Evolutionary conservation across 345 rosid genomes (phyloP), one percentile per base, ranked within the genome.

Genomic region (Cochlearia excelsa): DNA sequence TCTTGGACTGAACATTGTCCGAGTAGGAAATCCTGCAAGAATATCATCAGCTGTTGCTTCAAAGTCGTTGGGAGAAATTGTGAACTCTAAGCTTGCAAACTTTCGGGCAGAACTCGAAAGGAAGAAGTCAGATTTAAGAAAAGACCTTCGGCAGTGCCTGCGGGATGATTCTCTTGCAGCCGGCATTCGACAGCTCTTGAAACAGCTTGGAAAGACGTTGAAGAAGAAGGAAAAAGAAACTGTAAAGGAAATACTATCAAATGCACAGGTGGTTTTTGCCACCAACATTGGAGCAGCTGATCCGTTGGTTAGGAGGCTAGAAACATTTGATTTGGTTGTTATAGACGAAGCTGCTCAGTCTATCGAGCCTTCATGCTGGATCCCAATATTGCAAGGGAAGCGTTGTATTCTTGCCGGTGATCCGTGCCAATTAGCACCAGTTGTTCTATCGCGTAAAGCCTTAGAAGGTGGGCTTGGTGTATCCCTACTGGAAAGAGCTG

Each of bases 301-400:
- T 76, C 95, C 95, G 42, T 75, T 86, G 75, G 67, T 92, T 33
- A 74, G 95, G 53, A 84, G 77, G 79, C 72, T 86, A 66, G 88
- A 80, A 59, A 59, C 87, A 8, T 88, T 92, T 75, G 98, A 88
- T 74, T 73, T 92, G 66, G 96, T 88, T 72, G 83, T 92, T 74
- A 82, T 92, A 61, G 98, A 92, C 74, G 98, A 92, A 83, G 96
- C 96, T 56, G 96, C 79, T 54, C 98, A 92, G 80, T 88, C 95
- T 69, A 92, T 88, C 65, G 98, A 92, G 70, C 96, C 98, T 61
- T 80, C 93, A 39, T 83, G 90, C 78, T 92, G 96, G 98, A 88
- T 88, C 60, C 92, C 98, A 11, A 73, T 92, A 73, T 75, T 92
- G 81, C 95, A 88, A 77, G 96, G 96, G 28, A 92, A 78, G 47